phyloP scores from a whole-genome alignment of 352 stramenopile species.

The Aphanomyces euteiches region DNA sequence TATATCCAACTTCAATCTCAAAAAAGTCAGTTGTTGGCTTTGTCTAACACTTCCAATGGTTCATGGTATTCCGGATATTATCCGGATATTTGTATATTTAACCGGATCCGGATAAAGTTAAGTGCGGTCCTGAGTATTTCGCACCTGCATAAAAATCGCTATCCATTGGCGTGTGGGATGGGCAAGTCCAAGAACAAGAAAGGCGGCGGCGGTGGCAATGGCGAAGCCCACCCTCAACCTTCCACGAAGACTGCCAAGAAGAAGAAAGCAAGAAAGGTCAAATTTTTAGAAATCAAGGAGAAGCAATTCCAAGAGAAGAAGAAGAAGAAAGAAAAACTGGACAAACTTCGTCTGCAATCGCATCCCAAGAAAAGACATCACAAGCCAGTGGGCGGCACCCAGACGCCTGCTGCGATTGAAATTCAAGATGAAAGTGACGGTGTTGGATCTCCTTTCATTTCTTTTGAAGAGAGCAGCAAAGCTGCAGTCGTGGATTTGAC shows the following conservation, averaged over 20 bases:
- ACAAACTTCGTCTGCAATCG: slow-evolving; percentile 17
- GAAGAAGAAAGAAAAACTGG: slow-evolving; percentile 28
- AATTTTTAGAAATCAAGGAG: neutral
- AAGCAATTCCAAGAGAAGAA: slow-evolving; percentile 23
- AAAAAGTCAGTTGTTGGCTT: neutral
- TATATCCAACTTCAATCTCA: too few species aligned
- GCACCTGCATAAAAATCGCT: too few species aligned
- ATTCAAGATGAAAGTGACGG: neutral
- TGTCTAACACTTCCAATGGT: too few species aligned
- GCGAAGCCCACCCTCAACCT: neutral
- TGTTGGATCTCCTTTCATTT: slow-evolving; percentile 20
- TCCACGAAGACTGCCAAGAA: slow-evolving; percentile 8
- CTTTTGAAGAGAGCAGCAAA: neutral
- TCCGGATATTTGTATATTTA: too few species aligned
- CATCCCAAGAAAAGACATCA: slow-evolving; percentile 19
- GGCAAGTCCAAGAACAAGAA: neutral
- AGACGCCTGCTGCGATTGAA: neutral
- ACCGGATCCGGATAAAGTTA: too few species aligned
- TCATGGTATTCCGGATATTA: too few species aligned
- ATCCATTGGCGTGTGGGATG: neutral
- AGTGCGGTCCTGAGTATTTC: too few species aligned
- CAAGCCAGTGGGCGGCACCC: slow-evolving; percentile 9
- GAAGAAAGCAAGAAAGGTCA: neutral
- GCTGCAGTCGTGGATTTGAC: neutral
- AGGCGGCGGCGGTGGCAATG: neutral